Evolutionary conservation across 768 basidiomycete species (phyloP).

Genomic region (Pilatotrama ljubarskyi): DNA sequence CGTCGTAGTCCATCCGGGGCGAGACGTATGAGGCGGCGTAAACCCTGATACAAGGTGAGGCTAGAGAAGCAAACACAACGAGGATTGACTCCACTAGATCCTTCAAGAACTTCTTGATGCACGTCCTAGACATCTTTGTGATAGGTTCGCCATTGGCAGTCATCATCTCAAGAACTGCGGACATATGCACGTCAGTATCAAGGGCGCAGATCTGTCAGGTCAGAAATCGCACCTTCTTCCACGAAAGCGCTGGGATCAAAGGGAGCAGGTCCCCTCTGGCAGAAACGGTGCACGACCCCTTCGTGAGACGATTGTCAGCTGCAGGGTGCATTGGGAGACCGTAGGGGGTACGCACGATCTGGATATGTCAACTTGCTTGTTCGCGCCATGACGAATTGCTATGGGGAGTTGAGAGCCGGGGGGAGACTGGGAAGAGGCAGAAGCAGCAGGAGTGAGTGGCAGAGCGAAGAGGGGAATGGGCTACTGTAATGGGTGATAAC

Average conservation of each 20-base stretch:
- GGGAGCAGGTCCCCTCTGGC: too few species aligned
- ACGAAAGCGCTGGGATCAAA: too few species aligned
- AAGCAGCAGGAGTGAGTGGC: neutral
- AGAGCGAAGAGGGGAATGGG: neutral
- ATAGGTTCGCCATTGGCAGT: neutral
- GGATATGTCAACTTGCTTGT: neutral
- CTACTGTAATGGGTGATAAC: neutral
- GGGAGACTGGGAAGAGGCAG: neutral
- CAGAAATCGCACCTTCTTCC: too few species aligned
- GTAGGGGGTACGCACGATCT: neutral
- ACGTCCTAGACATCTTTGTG: neutral
- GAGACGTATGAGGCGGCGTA: neutral
- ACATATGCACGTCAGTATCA: too few species aligned
- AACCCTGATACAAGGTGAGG: neutral
- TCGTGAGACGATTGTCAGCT: too few species aligned
- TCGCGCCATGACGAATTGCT: neutral
- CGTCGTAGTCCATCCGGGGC: neutral
- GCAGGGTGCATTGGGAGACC: neutral
- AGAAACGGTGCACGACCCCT: too few species aligned
- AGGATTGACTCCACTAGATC: neutral
- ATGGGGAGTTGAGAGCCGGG: too few species aligned
- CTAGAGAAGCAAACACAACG: neutral
- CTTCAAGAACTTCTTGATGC: neutral
- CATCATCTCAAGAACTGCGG: neutral
- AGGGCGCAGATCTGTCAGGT: too few species aligned